Base-by-base conservation (phyloP, 1,284 basidiomycete species). In the Papiliotrema nemorosa region DNA sequence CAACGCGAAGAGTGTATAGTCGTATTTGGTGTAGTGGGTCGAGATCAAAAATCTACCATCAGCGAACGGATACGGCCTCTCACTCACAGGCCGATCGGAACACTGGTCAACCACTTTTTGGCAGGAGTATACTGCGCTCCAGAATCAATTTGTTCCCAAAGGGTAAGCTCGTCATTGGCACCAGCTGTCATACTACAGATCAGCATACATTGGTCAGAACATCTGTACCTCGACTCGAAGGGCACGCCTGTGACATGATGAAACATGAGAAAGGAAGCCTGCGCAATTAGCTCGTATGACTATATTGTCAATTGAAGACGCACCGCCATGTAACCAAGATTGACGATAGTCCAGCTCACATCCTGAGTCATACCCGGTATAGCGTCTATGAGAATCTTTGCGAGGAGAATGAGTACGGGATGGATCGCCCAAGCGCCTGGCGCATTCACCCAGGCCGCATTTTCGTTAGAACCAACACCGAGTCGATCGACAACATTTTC, bases 91-190 rank as follows among this genome's bases (percentile, higher is more conserved):
- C 82, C 82, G 64, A 97, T 88, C 2, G 94, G 94, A 9, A 96
- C 85, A 52, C 83, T 86, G 50, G 96, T 84, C 36, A 99, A 79
- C 90, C 93, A 98, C 73, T 99, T 99, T 78, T 94, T 97, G 2
- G 94, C 86, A 0, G 94, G 94, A 2, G 94, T 99, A 75, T 98
- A 96, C 67, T 98, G 94, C 0, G 93, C 94, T 35, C 94, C 94
- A 54, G 90, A 87, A 74, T 99, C 94, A 54, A 99, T 99, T 80
- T 99, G 94, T 72, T 99, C 94, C 94, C 94, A 99, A 24, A 99
- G 78, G 0, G 96, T 98, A 43, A 98, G 81, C 62, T 97, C 90
- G 72, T 98, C 94, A 76, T 96, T 98, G 5, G 90, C 94, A 37
- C 96, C 96, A 13, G 86, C 86, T 80, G 67, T 67, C 53, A 73